Evolutionary conservation across 192 early-diverging fungal species (phyloP), one percentile per base, ranked within the genome.

Genomic region (Backusella westeae): DNA sequence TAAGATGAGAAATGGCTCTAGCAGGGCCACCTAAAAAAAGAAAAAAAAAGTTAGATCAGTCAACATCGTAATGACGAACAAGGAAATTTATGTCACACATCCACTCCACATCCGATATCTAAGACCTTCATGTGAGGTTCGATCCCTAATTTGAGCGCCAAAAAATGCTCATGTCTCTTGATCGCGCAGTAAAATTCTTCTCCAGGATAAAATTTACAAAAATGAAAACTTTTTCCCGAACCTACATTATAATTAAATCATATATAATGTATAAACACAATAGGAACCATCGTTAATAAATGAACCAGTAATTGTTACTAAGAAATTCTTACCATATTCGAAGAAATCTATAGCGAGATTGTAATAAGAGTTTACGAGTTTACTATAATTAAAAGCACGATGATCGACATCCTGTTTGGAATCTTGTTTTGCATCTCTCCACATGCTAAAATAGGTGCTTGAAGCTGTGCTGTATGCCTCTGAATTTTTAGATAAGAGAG

Each of bases 71-170:
- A 63, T 63, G 8, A 63, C 9, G 19, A 63, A 29, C 56, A 29
- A 63, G 3, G 56, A 14, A 29, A 63, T 63, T 26, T 63, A 29
- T 59, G 23, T 5, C 26, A 63, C 86, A 42, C 82, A 90, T 93
- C 96, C 67, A 98, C 96, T 74, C 96, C 97, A 79, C 97, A 98
- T 26, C 96, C 96, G 49, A 98, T 91, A 78, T 98, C 96, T 26
- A 97, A 85, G 26, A 96, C 93, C 38, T 86, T 83, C 88, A 89
- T 89, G 39, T 85, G 83, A 15, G 87, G 72, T 73, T 87, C 84
- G 66, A 97, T 85, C 15, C 85, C 88, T 36, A 93, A 93, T 66
- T 91, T 84, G 59, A 90, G 83, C 15, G 94, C 95, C 44, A 98
- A 86, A 74, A 86, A 92, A 81, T 96, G 94, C 82, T 98, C 97